These are phyloP conservation scores for Tothia fuscella DNA, from an alignment of 2,329 filamentous ascomycete genomes.

Conservation along the genomic window DNA sequence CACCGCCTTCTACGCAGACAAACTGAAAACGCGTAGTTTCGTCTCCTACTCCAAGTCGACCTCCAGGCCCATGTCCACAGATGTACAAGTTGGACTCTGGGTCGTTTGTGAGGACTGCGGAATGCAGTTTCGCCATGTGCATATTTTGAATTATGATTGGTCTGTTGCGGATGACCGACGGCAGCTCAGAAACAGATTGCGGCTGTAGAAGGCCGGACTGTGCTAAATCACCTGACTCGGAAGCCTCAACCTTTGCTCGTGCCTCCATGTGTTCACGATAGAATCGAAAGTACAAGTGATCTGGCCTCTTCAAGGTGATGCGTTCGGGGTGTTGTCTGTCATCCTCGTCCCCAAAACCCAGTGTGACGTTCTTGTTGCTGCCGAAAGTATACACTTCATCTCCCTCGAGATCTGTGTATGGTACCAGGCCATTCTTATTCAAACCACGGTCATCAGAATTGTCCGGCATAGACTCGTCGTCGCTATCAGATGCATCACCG, in stretches of 20 bases:
- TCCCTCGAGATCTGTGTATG: conserved; percentile 39
- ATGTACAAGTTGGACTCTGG: conserved; percentile 84
- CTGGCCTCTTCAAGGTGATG: conserved; percentile 62
- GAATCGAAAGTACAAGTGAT: conserved; percentile 62
- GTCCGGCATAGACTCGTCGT: conserved; percentile 12
- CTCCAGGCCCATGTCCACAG: conserved; percentile 83
- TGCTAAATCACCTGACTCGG: conserved; percentile 11
- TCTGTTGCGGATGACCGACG: conserved; percentile 57
- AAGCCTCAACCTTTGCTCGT: conserved; percentile 13
- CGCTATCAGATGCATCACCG: conserved; percentile 12
- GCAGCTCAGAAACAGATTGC: conserved; percentile 44
- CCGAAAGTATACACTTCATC: conserved; percentile 91
- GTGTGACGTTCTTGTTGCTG: conserved; percentile 87
- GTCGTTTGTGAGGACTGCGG: conserved; percentile 76
- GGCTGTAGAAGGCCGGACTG: conserved; percentile 15
- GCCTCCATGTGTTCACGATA: conserved; percentile 42
- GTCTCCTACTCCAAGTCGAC: conserved; percentile 77
- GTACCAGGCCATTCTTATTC: conserved; percentile 17
- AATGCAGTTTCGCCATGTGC: conserved; percentile 70
- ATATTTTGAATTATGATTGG: conserved; percentile 71
- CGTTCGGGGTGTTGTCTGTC: conserved; percentile 90
- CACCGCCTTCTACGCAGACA: conserved; percentile 65
- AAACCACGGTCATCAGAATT: background rate
- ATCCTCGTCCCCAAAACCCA: conserved; percentile 91
- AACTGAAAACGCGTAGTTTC: conserved; percentile 85